Conservation (phyloP, 805 yeast species). For the Saturnispora kantuleensis region DNA sequence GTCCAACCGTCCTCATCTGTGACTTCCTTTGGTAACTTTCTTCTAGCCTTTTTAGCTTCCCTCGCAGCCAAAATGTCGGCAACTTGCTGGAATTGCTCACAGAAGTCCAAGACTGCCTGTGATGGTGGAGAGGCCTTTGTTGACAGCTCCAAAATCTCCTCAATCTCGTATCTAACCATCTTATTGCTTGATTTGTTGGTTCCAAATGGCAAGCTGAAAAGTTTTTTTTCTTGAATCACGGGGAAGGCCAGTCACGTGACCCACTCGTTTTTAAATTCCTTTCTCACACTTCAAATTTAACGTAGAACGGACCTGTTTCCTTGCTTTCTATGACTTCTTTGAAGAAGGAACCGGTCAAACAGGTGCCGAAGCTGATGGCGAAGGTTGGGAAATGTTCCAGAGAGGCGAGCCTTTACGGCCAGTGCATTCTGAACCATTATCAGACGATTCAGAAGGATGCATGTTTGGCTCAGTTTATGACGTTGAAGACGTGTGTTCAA, state of each 20-base stretch:
- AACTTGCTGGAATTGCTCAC: conserved; percentile 3
- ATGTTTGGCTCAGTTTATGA: conserved; percentile 41
- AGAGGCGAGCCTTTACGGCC: conserved; percentile 37
- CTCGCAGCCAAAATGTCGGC: conserved; percentile 6
- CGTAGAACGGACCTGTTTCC: conserved; percentile 4
- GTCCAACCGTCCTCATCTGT: conserved; percentile 84
- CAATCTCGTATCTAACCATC: conserved; percentile 6
- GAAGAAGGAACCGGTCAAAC: conserved; percentile 20
- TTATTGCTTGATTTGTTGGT: not conserved
- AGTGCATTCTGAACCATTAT: conserved; percentile 43
- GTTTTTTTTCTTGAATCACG: not conserved
- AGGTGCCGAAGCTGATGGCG: conserved; percentile 25
- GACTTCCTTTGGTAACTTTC: conserved; percentile 35
- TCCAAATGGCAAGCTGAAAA: not conserved
- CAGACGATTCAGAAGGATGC: conserved; percentile 40
- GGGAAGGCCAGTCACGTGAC: no score
- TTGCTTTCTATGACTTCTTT: no score
- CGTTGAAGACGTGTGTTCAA: conserved; percentile 42
- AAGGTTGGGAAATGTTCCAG: conserved; percentile 23
- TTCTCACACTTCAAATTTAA: not conserved
- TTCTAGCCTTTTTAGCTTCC: conserved; percentile 5
- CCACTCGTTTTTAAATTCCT: no score
- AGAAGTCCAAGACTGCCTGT: conserved; percentile 4
- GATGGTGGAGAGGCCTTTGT: not conserved
- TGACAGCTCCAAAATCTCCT: conserved; percentile 1